Percentiles rank a stretch among this genome's conserved stretches.
phyloP scores from a whole-genome alignment of 1,284 basidiomycete genomes.

The Rugosomyces carneus region DNA sequence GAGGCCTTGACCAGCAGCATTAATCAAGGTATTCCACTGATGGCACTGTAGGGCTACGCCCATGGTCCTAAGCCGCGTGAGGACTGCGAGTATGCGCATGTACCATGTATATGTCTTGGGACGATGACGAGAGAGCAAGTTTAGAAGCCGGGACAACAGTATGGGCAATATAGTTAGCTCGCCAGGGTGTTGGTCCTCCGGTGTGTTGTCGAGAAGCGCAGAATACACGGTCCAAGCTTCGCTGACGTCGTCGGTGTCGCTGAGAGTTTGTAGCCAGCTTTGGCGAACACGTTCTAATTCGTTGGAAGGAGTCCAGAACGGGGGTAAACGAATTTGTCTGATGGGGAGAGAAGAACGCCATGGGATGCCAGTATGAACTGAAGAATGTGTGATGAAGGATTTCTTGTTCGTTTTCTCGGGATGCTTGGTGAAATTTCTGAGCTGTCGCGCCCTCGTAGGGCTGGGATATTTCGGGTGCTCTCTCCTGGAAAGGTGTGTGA shows the following conservation, averaged over 20 bases:
- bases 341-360: constrained; percentile 13
- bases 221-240: constrained; percentile 61
- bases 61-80: constrained; percentile 46
- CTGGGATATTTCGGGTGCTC: not conserved
- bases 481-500: not conserved
- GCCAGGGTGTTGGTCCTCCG: constrained; percentile 16
- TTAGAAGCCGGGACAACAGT: constrained; percentile 54
- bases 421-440: not conserved
- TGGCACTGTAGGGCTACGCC: constrained; percentile 48
- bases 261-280: constrained; percentile 28
- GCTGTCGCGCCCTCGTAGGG: too few species aligned
- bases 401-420: not conserved
- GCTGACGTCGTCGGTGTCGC: constrained; percentile 33
- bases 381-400: constrained; percentile 4
- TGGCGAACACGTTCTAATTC: constrained; percentile 17
- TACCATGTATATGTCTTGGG: constrained; percentile 56
- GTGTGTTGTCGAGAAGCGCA: constrained; percentile 29
- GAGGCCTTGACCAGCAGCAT: constrained; percentile 61
- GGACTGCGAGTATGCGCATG: constrained; percentile 55
- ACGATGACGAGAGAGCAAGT: constrained; percentile 42
- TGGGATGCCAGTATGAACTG: constrained; percentile 9
- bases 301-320: constrained; percentile 6
- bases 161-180: constrained; percentile 35
- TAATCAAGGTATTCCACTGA: constrained; percentile 73
- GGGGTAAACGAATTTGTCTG: constrained; percentile 2